Evolutionary conservation across 1,139 yeast species (phyloP).

Genomic region (Hansenula anomala): DNA sequence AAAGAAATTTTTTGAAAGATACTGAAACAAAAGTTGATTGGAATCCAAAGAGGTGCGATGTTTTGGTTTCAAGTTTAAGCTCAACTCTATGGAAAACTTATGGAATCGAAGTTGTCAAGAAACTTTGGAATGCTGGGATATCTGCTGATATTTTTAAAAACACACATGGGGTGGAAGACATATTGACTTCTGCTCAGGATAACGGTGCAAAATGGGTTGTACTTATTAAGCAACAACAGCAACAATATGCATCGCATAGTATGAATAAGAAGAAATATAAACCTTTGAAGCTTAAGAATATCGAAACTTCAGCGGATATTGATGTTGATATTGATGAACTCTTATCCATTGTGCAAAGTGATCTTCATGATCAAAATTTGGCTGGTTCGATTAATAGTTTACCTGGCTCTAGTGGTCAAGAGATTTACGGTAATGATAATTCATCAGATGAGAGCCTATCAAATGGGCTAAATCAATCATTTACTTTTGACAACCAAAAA

Average conservation of each 20-base stretch:
- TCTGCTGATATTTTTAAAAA: conserved; percentile 63
- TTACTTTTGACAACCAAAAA: conserved; percentile 37
- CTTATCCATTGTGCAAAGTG: conserved; percentile 40
- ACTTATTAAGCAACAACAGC: conserved; percentile 63
- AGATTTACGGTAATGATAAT: conserved; percentile 20
- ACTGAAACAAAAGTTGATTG: conserved; percentile 29
- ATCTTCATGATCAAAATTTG: conserved; percentile 27
- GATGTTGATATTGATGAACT: conserved; percentile 73
- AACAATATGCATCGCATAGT: conserved; percentile 26
- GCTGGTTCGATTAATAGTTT: not conserved
- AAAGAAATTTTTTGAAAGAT: conserved; percentile 27
- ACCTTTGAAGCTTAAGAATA: conserved; percentile 66
- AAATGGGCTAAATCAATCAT: conserved; percentile 13
- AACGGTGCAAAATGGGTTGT: conserved; percentile 78
- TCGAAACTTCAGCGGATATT: conserved; percentile 53
- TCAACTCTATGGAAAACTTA: conserved; percentile 43
- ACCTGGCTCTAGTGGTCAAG: conserved; percentile 10
- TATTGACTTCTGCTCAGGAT: conserved; percentile 53
- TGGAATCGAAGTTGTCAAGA: conserved; percentile 58
- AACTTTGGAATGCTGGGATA: conserved; percentile 67
- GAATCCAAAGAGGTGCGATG: conserved; percentile 67
- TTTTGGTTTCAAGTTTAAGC: conserved; percentile 65
- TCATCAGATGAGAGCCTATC: conserved; percentile 20
- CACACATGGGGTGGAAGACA: conserved; percentile 60
- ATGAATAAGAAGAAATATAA: conserved; percentile 51